Evolutionary conservation across 169 alveolate genomes (phyloP).

Genomic region (Eimeria sp.): DNA sequence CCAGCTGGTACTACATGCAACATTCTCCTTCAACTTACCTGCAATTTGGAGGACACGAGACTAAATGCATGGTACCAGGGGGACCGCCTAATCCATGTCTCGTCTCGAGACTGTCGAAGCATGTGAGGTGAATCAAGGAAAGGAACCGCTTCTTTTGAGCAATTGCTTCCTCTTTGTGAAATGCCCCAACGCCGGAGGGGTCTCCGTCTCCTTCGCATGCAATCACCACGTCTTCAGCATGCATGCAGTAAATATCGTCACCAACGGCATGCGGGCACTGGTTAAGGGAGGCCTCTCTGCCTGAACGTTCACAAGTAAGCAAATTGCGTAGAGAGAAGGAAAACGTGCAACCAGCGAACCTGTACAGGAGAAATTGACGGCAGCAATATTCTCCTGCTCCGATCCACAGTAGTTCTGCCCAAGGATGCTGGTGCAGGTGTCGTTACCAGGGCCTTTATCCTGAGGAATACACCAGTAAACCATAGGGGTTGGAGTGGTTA

Average conservation of each 20-base stretch:
- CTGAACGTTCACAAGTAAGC: background rate
- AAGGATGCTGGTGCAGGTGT: conserved; percentile 85
- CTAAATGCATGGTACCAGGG: conserved; percentile 54
- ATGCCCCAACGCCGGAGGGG: conserved; percentile 88
- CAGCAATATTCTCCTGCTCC: conserved; percentile 83
- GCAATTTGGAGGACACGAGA: conserved; percentile 56
- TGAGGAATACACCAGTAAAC: background rate
- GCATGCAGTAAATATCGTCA: conserved; percentile 89
- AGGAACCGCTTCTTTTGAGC: conserved; percentile 55
- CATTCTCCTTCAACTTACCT: background rate
- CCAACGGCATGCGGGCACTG: conserved; percentile 79
- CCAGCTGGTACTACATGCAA: background rate
- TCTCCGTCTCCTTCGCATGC: conserved; percentile 89
- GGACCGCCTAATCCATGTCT: conserved; percentile 26
- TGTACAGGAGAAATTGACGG: conserved; percentile 86
- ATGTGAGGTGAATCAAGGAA: conserved; percentile 20
- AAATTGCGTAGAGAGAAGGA: background rate
- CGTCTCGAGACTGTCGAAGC: conserved; percentile 70
- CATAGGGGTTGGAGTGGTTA: background rate
- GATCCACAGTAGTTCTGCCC: conserved; percentile 87
- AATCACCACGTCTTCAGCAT: conserved; percentile 88
- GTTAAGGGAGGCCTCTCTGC: conserved; percentile 62
- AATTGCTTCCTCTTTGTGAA: conserved; percentile 53
- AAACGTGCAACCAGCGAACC: conserved; percentile 57
- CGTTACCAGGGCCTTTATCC: conserved; percentile 75